Percentiles rank a stretch among this genome's conserved stretches.
Evolutionary conservation across 495 filamentous ascomycete species (phyloP).

Genomic region (Paragyromitra xinjiangensis): DNA sequence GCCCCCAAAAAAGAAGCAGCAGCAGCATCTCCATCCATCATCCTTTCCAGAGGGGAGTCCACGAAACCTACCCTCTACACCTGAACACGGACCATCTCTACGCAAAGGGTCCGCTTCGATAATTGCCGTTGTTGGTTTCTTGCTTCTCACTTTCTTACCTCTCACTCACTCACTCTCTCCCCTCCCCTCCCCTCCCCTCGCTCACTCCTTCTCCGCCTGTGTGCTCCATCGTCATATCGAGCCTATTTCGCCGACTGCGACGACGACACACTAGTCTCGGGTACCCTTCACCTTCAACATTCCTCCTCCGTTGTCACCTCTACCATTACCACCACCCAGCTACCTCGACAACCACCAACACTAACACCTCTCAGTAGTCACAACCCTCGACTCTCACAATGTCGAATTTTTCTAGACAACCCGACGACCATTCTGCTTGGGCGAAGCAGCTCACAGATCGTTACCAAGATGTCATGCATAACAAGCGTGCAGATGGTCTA

Average conservation of each 20-base stretch:
- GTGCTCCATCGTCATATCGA: slow-evolving; percentile 28
- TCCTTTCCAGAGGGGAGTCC: slow-evolving; percentile 26
- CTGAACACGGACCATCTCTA: slow-evolving; percentile 48
- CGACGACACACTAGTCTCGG: slow-evolving; percentile 2
- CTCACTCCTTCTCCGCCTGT: slow-evolving; percentile 11
- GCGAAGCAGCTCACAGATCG: slow-evolving; percentile 51
- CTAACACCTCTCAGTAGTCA: slow-evolving; percentile 30
- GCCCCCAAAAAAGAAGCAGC: slow-evolving; percentile 49
- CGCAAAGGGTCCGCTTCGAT: slow-evolving; percentile 35
- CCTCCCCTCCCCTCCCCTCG: not conserved
- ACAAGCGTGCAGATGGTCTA: slow-evolving; percentile 52
- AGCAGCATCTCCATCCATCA: slow-evolving; percentile 41
- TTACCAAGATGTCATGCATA: slow-evolving; percentile 53
- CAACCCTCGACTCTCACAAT: slow-evolving; percentile 17
- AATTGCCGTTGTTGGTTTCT: slow-evolving; percentile 29
- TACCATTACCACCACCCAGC: slow-evolving; percentile 1
- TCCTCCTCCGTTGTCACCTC: slow-evolving; percentile 2
- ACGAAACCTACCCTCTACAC: slow-evolving; percentile 35
- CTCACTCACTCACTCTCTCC: slow-evolving; percentile 11
- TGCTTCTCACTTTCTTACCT: slow-evolving; percentile 9
- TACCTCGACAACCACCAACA: not conserved
- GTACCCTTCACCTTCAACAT: slow-evolving; percentile 2
- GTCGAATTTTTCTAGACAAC: slow-evolving; percentile 47
- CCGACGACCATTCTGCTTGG: slow-evolving; percentile 52
- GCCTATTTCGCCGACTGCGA: slow-evolving; percentile 22